These are phyloP conservation scores for Phytopythium oedochilum DNA, from an alignment of 352 stramenopile species.

Conservation along the genomic window DNA sequence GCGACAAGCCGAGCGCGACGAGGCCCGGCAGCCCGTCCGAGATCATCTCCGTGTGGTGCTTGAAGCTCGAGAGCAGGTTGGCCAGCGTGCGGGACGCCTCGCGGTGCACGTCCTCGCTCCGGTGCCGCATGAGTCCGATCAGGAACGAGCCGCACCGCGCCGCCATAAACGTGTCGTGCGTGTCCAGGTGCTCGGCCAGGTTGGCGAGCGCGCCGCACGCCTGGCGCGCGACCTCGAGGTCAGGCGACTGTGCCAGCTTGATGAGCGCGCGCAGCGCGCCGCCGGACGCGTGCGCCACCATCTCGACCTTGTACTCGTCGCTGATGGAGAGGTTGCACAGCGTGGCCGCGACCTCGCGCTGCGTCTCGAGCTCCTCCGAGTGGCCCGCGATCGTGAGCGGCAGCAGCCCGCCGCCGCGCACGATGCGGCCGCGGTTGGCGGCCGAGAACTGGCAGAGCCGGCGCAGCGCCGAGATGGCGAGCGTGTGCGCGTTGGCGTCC, in stretches of 20 bases:
- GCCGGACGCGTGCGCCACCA: constrained; percentile 53
- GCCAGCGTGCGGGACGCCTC: constrained; percentile 90
- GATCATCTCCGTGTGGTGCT: constrained; percentile 91
- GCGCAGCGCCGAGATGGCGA: constrained; percentile 90
- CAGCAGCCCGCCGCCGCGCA: constrained; percentile 80
- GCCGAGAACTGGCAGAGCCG: constrained; percentile 88
- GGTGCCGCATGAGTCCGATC: constrained; percentile 80
- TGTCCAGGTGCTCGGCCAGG: constrained; percentile 92
- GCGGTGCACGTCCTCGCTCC: constrained; percentile 90
- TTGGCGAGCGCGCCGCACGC: constrained; percentile 92
- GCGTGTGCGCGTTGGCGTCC: constrained; percentile 87
- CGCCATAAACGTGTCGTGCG: constrained; percentile 86
- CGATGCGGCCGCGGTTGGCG: constrained; percentile 86
- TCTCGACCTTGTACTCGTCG: constrained; percentile 89
- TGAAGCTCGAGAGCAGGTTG: constrained; percentile 93
- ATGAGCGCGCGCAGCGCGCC: constrained; percentile 78
- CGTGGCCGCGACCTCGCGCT: constrained; percentile 91
- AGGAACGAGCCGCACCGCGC: constrained; percentile 67
- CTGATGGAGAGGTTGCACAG: constrained; percentile 93
- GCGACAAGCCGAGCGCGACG: constrained; percentile 85
- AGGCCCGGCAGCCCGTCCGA: constrained; percentile 87
- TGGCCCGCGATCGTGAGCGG: constrained; percentile 83
- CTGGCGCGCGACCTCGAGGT: constrained; percentile 91
- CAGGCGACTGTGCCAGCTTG: constrained; percentile 81
- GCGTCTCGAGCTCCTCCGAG: constrained; percentile 90